phyloP scores from a whole-genome alignment of 23 red algal genomes.

The Gracilaria caudata region DNA sequence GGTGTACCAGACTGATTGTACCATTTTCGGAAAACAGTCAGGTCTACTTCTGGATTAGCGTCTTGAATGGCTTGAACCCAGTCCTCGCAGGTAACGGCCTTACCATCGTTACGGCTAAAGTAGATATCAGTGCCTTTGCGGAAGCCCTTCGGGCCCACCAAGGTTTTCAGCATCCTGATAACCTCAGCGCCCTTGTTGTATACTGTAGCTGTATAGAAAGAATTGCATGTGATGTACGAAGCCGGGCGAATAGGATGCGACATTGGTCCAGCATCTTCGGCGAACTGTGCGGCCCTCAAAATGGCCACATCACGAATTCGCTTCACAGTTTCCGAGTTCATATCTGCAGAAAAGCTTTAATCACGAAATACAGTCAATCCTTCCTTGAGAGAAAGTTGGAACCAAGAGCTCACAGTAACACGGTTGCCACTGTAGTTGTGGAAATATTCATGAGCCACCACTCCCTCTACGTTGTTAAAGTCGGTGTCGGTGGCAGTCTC shows the following conservation, averaged over 20 bases:
- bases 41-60: constrained; percentile 80
- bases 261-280: constrained; percentile 97
- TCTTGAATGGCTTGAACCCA: constrained; percentile 87
- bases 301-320: constrained; percentile 89
- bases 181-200: constrained; percentile 98
- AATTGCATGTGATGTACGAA: constrained; percentile 87
- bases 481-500: constrained; percentile 95
- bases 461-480: constrained; percentile 83
- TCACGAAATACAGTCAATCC: constrained; percentile 98
- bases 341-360: constrained; percentile 92
- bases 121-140: constrained; percentile 95
- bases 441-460: constrained; percentile 98
- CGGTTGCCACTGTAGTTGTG: constrained; percentile 99
- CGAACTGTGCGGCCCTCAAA: constrained; percentile 88
- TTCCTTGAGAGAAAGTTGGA: constrained; percentile 97
- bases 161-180: constrained; percentile 91
- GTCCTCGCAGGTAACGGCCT: constrained; percentile 98
- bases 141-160: constrained; percentile 90
- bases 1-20: constrained; percentile 94
- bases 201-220: constrained; percentile 94
- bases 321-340: constrained; percentile 80
- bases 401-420: constrained; percentile 95
- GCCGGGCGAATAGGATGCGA: constrained; percentile 95
- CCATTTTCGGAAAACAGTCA: constrained; percentile 84
- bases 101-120: constrained; percentile 94